Evolutionary conservation across 768 basidiomycete species (phyloP), one percentile per base, ranked within the genome.

Genomic region (Leccinum variicolor): DNA sequence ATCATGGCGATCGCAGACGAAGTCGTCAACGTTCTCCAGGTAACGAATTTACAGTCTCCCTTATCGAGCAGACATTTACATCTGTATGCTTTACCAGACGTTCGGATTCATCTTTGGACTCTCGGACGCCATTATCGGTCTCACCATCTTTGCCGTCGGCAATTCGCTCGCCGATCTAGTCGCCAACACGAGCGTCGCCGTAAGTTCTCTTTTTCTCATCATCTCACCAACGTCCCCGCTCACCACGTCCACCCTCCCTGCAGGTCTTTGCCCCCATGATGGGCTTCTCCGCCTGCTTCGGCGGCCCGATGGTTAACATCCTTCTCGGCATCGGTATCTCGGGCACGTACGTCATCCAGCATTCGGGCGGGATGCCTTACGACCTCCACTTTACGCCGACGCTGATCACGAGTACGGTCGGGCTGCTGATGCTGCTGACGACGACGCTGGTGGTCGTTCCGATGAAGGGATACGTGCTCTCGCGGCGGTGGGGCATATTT

Each of bases 1-100:
- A 98, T 99, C 64, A 95, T 98, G 85, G 94, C 90, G 6, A 94
- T 98, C 50, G 94, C 95, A 1, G 94, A 97, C 69, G 95, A 98
- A 70, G 94, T 96, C 2, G 94, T 98, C 29, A 82, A 89, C 50
- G 87, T 98, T 11, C 80, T 98, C 10, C 86, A 89, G 77, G 95
- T 95, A 56, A 81, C 63, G 4, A 1, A 46, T 39, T 39, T 23
- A 3, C 17, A 28, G 13, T 17, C 5, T 9, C 6, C 11, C 23
- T 0, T 41, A 7, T 60, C 19, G 31, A 31, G 25, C 21, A 8
- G 2, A 2, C 25, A n/a, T 62, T 67, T 17, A 59, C 45, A 1
- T 3, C n/a, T 21, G 25, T 25, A 29, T 25, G 1, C 11, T 62
- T 53, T 47, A 65, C 13, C 62, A 98, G 94, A 89, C 92, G 0